Base-by-base conservation (phyloP, 768 basidiomycete species). In the Mycena floridula region DNA sequence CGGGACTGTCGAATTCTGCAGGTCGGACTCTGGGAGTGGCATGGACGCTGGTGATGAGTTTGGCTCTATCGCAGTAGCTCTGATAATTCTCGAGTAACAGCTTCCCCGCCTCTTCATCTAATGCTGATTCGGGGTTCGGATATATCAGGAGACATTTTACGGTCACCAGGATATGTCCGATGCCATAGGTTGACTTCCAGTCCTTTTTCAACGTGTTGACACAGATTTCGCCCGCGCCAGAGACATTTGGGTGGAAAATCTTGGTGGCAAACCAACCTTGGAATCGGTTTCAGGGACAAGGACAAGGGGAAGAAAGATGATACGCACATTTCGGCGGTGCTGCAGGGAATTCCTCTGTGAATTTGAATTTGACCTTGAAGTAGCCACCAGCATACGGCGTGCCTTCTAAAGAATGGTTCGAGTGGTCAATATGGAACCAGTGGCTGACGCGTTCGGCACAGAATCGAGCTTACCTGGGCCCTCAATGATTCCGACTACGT, bases 201-300 rank as follows among this genome's bases (percentile, higher is more conserved):
- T 95, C 92, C 63, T 96, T 95, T 75, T 96, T 97, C 21, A 97
- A 69, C 6, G 93, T 97, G 67, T 94, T 95, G 12, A 97, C 93
- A 61, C 93, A 97, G 53, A 97, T 97, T 64, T 96, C 93, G 13
- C 93, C 93, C 0, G 77, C 63, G 25, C 77, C 73, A 0, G 92
- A 94, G 30, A 98, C 91, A 55, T 98, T 98, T 0, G 95, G 94
- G 56, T 97, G 94, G 64, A 97, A 97, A 45, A 98, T 94, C 70
- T 95, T 96, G 40, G 94, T 96, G 12, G 76, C 69, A 53, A 96
- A 87, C 71, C 89, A 85, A 58, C 94, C 93, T 95, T 39, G 44
- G 16, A 3, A 42, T 15, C 7, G 8, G 46, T 6, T 38, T 24
- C n/a, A 40, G 23, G 25, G 15, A 22, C 25, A 30, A 44, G 8